phyloP scores from a whole-genome alignment of 202 grass and related monocot species.

The Alloteropsis angusta region DNA sequence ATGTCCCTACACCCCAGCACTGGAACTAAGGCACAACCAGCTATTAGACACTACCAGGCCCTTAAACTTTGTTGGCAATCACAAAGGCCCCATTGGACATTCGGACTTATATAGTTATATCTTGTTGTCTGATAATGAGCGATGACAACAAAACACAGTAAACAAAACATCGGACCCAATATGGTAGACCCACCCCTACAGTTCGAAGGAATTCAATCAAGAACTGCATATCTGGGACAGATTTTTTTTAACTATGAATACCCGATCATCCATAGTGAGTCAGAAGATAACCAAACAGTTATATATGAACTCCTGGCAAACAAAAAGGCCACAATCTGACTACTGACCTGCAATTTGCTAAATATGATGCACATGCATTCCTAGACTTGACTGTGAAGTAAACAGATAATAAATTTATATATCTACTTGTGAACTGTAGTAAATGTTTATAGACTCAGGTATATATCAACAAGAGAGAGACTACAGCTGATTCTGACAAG shows the following conservation, averaged over 20 bases:
- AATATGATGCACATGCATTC: background rate
- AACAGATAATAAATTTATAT: background rate
- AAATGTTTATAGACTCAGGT: background rate
- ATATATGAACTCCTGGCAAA: background rate
- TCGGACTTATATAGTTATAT: background rate
- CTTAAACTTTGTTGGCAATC: background rate
- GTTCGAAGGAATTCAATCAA: background rate
- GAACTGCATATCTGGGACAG: background rate
- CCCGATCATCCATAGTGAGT: background rate
- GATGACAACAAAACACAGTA: background rate
- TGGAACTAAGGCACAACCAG: background rate
- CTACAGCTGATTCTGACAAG: background rate
- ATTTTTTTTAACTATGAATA: background rate
- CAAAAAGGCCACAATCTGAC: background rate
- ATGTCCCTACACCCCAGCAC: background rate
- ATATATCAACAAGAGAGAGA: background rate
- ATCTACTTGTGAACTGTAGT: background rate
- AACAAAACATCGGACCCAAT: background rate
- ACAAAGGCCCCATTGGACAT: background rate
- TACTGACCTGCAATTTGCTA: background rate
- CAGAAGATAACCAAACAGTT: background rate
- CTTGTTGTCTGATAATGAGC: background rate
- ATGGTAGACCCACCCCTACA: background rate
- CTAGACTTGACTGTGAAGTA: background rate
- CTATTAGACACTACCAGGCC: background rate